A percentile compares a stretch with the other conserved stretches of the same genome.
These are phyloP conservation scores for Naganishia onofrii DNA, from an alignment of 768 basidiomycete genomes.

Conservation along the genomic window DNA sequence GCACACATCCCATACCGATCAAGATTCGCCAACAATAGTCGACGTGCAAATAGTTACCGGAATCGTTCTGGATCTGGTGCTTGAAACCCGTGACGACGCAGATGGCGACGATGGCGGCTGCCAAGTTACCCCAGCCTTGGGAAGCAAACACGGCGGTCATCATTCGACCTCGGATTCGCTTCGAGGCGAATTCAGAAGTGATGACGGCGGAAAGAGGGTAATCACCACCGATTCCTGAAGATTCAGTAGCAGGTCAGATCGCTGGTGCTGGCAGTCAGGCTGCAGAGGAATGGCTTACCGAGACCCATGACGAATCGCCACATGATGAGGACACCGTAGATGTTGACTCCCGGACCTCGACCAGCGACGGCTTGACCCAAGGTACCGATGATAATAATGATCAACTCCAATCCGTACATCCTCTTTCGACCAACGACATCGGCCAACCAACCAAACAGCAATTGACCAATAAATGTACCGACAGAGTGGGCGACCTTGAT, in stretches of 20 bases:
- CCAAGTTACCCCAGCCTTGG: slow-evolving; percentile 85
- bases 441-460: slow-evolving; percentile 51
- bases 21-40: slow-evolving; percentile 82
- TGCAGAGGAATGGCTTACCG: slow-evolving; percentile 45
- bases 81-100: slow-evolving; percentile 71
- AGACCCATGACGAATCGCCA: slow-evolving; percentile 72
- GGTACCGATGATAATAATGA: slow-evolving; percentile 53
- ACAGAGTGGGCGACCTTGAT: slow-evolving; percentile 53
- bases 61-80: slow-evolving; percentile 57
- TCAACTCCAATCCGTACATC: slow-evolving; percentile 56
- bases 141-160: slow-evolving; percentile 84
- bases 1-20: slow-evolving; percentile 82
- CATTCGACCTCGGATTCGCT: slow-evolving; percentile 72
- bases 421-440: slow-evolving; percentile 52
- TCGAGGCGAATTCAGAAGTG: slow-evolving; percentile 78
- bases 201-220: slow-evolving; percentile 83
- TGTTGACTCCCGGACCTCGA: slow-evolving; percentile 63
- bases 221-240: slow-evolving; percentile 78
- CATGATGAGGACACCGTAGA: slow-evolving; percentile 72
- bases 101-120: slow-evolving; percentile 66
- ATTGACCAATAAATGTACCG: slow-evolving; percentile 52
- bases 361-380: slow-evolving; percentile 64
- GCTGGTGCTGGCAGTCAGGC: not conserved
- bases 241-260: slow-evolving; percentile 59
- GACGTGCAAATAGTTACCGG: slow-evolving; percentile 55